Conservation (phyloP, 225 moss, liverwort and hornwort genomes). For the Climacium dendroides region DNA sequence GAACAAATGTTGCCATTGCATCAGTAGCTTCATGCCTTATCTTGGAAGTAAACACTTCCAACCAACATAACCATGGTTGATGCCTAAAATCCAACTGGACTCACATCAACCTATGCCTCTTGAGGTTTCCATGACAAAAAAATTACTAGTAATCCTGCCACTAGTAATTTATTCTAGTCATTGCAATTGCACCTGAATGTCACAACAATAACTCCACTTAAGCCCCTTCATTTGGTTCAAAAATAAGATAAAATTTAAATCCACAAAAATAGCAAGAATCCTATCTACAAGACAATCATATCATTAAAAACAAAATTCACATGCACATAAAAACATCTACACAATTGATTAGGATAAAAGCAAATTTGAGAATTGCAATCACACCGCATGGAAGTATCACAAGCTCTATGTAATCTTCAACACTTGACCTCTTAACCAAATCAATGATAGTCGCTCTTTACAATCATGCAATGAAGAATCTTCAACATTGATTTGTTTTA, state of each 20-base stretch:
- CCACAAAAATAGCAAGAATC: neutral
- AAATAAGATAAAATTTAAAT: too few relatives aligned
- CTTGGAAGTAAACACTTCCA: conserved; percentile 39
- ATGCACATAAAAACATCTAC: neutral
- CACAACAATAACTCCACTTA: neutral
- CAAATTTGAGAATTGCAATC: neutral
- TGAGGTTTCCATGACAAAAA: conserved; percentile 34
- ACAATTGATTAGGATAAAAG: neutral
- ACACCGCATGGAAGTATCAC: neutral
- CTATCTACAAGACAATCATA: neutral
- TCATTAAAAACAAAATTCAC: neutral
- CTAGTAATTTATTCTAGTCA: too few relatives aligned
- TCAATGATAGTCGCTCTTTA: neutral
- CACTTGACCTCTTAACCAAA: neutral
- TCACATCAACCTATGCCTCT: conserved; percentile 46
- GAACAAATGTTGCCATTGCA: neutral
- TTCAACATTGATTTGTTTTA: neutral
- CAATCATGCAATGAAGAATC: neutral
- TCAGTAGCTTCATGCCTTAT: conserved; percentile 1
- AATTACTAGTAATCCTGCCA: conserved; percentile 39
- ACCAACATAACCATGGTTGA: conserved; percentile 43
- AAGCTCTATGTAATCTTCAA: neutral
- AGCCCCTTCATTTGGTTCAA: neutral
- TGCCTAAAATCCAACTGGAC: conserved; percentile 48
- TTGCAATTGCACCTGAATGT: conserved; percentile 29